Base-by-base conservation (phyloP, 2,329 filamentous ascomycete genomes). In the Lithohypha guttulata region DNA sequence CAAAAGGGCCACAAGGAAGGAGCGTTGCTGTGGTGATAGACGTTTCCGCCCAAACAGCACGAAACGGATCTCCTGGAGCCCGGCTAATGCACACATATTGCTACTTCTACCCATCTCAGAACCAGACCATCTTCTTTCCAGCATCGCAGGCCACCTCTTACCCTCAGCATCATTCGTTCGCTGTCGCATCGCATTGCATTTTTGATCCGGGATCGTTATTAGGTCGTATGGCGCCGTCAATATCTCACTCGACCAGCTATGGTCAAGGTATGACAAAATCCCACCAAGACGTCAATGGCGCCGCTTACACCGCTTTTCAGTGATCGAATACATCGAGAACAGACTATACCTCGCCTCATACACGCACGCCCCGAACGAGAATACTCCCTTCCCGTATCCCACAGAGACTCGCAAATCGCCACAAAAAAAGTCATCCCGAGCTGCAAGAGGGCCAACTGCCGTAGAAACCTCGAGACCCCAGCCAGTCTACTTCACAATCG, bases 251-350 rank as follows among this genome's bases (percentile, higher is more conserved):
- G 34, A 65, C 73, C 59, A 82, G 77, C 62, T 75, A 84, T 66
- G 86, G 84, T 47, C 84, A 93, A 67, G 78, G 94, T 53, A 87
- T 95, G 58, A 87, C 95, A 69, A 95, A 94, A 63, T 93, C 95
- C 55, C 11, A 15, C 23, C 83, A 86, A 69, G 84, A 49, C 52
- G 48, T 45, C 51, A 41, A 42, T 50, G 38, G 51, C 27, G 51
- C 49, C 18, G 41, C 26, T 34, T 29, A 41, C 33, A 29, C 13
- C 17, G 21, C 38, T 20, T 29, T 45, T 48, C 33, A 50, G 38
- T 39, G 34, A 21, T 38, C n/a, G 21, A 42, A 19, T 34, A 26
- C 25, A 27, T 31, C 19, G 43, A 56, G 94, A 91, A 95, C 65
- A 85, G 89, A 42, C 73, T 98, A 35, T 98, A 96, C 60, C 79